Evolutionary conservation across 495 filamentous ascomycete genomes (phyloP), one percentile per base, ranked within the genome.

Genomic region (Penicillium desertorum): DNA sequence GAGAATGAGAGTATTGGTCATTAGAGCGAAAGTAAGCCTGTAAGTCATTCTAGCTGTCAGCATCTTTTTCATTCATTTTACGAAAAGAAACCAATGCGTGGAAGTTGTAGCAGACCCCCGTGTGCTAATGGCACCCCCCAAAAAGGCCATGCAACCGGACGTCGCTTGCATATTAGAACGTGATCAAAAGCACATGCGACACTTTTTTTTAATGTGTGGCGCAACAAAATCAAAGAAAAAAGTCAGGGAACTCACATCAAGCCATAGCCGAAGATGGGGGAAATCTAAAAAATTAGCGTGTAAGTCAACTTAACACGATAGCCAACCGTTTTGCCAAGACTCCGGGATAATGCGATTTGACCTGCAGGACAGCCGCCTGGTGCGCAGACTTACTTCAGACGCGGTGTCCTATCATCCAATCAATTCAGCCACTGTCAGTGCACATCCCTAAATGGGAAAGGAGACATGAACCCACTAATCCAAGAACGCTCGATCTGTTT

Each of bases 1-100:
- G 61, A 95, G 87, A n/a, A 97, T 79, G 14, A 96, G 80, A 54
- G 96, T 91, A 61, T 93, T 95, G 59, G 89, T 95, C 69, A 97
- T 79, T 32, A 81, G 88, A 30, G 96, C 83, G 66, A 96, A 96
- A 62, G 91, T 80, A 36, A 88, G 67, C 83, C 79, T 81, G 56
- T 41, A 59, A 45, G 23, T 32, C 30, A 63, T 53, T 20, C 59
- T 66, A 53, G 67, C 66, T 58, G 46, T 60, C n/a, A 36, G 34
- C 22, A 14, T 44, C 23, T 20, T n/a, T 17, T 27, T 36, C 14
- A 23, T 41, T 1, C 37, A 17, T 10, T 0, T 17, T 27, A 2
- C 5, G 23, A 41, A 12, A 5, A 29, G 16, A 50, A 22, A 23
- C 9, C 12, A 51, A 22, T 61, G 59, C 66, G 62, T 64, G 67